These are phyloP conservation scores for Mucor velutinosus DNA, from an alignment of 371 early-diverging fungal species.

Conservation along the genomic window DNA sequence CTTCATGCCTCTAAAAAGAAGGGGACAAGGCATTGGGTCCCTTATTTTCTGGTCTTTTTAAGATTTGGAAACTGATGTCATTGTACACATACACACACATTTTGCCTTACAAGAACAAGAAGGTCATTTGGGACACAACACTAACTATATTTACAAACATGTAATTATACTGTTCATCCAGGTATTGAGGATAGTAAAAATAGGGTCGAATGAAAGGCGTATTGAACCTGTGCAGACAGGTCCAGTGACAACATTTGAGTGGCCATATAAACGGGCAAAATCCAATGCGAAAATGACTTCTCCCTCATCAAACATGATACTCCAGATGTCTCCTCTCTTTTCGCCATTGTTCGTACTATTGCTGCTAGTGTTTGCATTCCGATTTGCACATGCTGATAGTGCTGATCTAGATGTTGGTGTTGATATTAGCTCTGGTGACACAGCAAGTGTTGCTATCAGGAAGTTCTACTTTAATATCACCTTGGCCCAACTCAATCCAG, in stretches of 20 bases:
- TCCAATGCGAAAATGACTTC: not conserved
- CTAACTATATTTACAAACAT: not conserved
- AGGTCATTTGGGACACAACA: not conserved
- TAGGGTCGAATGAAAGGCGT: not conserved
- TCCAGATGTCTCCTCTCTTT: not conserved
- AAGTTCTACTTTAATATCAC: conserved; percentile 23
- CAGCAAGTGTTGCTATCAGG: not conserved
- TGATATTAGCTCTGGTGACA: not conserved
- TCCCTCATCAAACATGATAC: not conserved
- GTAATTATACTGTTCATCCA: not conserved
- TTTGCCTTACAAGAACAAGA: not conserved
- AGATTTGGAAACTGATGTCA: conserved; percentile 6
- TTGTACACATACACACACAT: not conserved
- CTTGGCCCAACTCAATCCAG: conserved; percentile 26
- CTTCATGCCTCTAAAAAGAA: not conserved
- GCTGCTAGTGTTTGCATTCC: not conserved
- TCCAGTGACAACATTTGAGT: not conserved
- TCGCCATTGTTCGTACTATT: not conserved
- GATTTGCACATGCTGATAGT: not conserved
- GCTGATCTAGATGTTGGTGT: not conserved
- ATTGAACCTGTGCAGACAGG: not conserved
- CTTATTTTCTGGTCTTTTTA: not conserved
- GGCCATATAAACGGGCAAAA: not conserved
- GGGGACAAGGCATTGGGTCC: not conserved
- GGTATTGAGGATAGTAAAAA: not conserved